These are phyloP conservation scores for Magnusiomyces suaveolens DNA, from an alignment of 1,139 yeast species.

Conservation along the genomic window DNA sequence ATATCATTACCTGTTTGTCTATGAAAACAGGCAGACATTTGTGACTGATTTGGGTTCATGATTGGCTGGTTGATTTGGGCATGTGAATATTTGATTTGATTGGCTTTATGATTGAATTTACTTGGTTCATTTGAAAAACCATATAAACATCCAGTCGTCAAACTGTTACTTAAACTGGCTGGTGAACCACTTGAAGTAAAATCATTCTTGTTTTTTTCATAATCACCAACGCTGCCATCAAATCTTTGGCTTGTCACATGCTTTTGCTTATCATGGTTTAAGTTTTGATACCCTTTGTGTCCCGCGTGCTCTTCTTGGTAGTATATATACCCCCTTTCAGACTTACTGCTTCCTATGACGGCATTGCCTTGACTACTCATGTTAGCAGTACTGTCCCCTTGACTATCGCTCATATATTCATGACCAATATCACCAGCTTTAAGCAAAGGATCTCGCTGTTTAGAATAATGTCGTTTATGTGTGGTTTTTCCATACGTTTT, in stretches of 20 bases:
- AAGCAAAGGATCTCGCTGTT: background rate
- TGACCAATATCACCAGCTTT: background rate
- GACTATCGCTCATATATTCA: background rate
- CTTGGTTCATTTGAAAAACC: too few species aligned
- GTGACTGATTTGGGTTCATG: background rate
- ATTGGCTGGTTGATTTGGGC: background rate
- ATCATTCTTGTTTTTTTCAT: background rate
- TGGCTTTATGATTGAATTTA: too few species aligned
- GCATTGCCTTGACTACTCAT: background rate
- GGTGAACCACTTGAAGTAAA: background rate
- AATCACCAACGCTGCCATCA: background rate
- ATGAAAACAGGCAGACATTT: background rate
- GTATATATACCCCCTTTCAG: too few species aligned
- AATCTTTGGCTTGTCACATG: background rate
- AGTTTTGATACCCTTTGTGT: background rate
- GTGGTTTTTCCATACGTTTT: too few species aligned
- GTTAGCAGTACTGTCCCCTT: background rate
- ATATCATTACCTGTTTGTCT: background rate
- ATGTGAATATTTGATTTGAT: too few species aligned
- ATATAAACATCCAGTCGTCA: too few species aligned
- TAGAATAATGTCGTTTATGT: background rate
- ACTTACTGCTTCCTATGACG: background rate
- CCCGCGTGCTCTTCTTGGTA: background rate
- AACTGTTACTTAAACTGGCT: background rate
- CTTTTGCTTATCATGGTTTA: background rate